Conservation (phyloP, 148 eudicot genomes). For the Silene latifolia region DNA sequence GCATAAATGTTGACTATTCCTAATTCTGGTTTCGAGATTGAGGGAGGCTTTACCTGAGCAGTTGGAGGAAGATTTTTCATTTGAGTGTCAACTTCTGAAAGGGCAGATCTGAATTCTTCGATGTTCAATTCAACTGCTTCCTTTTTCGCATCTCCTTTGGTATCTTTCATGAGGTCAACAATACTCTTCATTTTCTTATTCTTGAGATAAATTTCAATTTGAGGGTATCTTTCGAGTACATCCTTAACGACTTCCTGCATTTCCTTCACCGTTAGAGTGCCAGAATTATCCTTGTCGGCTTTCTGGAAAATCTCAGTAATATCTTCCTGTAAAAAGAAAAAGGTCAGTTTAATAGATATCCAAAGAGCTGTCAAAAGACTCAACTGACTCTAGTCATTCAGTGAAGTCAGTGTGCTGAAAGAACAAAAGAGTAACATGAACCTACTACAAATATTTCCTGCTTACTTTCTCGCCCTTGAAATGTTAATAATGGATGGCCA, state of each 20-base stretch:
- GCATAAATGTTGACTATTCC: too few species aligned
- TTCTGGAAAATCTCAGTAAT: slow-evolving; percentile 67
- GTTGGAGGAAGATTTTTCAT: slow-evolving; percentile 92
- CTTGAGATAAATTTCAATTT: slow-evolving; percentile 76
- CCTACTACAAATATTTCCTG: background rate
- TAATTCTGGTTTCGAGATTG: too few species aligned
- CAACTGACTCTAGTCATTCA: background rate
- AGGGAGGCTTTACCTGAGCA: slow-evolving; percentile 55
- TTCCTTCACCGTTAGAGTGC: slow-evolving; percentile 83
- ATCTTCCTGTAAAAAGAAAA: slow-evolving; percentile 54
- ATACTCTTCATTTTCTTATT: slow-evolving; percentile 59
- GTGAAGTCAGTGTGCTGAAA: background rate
- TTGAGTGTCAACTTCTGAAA: slow-evolving; percentile 67
- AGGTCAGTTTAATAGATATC: background rate
- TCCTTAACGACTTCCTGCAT: slow-evolving; percentile 80
- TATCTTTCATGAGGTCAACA: slow-evolving; percentile 61
- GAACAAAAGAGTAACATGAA: background rate
- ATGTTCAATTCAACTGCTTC: slow-evolving; percentile 74
- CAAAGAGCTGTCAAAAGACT: too few species aligned
- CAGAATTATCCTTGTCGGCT: slow-evolving; percentile 89
- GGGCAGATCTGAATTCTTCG: slow-evolving; percentile 66
- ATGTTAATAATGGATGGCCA: too few species aligned
- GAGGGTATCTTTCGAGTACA: slow-evolving; percentile 84
- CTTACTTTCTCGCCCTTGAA: background rate
- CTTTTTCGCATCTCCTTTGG: slow-evolving; percentile 54